Evolutionary conservation across 2,329 filamentous ascomycete genomes (phyloP).

Genomic region (Scopulariopsis brevicaulis): DNA sequence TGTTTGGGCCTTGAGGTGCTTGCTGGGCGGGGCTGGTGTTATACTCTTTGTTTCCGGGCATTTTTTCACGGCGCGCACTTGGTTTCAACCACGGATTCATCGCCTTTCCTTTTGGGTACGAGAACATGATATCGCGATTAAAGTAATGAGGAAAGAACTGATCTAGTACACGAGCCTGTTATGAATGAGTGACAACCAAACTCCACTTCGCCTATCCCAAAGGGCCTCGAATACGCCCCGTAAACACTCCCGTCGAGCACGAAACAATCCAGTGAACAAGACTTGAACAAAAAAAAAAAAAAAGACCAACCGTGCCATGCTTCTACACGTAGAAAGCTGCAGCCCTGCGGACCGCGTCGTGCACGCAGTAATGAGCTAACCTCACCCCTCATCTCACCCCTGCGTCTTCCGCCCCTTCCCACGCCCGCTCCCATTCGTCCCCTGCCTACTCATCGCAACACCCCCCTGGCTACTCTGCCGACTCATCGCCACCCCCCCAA

Average conservation of each 20-base stretch:
- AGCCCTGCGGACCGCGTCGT: neutral
- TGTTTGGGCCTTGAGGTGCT: slow-evolving; percentile 52
- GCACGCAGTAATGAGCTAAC: neutral
- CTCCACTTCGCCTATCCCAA: neutral
- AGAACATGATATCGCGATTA: neutral
- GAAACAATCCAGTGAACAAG: neutral
- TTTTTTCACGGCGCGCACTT: neutral
- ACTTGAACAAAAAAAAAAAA: neutral
- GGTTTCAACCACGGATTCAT: neutral
- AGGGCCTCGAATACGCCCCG: neutral
- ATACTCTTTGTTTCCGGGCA: neutral
- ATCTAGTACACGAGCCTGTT: neutral
- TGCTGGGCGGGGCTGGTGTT: neutral
- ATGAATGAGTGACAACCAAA: neutral
- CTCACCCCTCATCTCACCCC: neutral
- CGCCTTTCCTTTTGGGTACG: neutral
- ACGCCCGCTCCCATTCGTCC: slow-evolving; percentile 35
- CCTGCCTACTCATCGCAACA: slow-evolving; percentile 44
- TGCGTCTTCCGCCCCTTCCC: slow-evolving; percentile 29
- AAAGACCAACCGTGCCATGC: neutral
- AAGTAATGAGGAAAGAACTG: neutral
- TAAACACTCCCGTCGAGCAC: neutral
- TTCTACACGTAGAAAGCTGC: neutral
- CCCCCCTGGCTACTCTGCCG: slow-evolving; percentile 44
- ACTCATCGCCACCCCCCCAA: slow-evolving; percentile 34